Evolutionary conservation across 768 basidiomycete species (phyloP).

Genomic region (Russula earlei): DNA sequence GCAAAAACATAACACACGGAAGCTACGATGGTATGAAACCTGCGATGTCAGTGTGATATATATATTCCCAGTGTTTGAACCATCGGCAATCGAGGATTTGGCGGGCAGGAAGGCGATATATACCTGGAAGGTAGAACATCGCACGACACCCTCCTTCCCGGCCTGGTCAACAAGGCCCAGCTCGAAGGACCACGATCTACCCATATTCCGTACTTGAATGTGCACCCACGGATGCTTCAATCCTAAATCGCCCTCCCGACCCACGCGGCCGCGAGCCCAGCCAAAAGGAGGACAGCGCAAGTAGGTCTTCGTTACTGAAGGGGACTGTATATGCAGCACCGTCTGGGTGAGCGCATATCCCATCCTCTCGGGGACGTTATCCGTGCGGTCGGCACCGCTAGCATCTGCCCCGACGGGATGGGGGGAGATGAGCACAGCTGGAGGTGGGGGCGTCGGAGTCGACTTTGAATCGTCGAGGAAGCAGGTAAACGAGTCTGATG

Average conservation of each 20-base stretch:
- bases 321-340: conserved; percentile 74
- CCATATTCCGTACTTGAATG: conserved; percentile 60
- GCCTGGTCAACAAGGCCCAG: conserved; percentile 59
- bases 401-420: conserved; percentile 26
- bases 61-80: neutral
- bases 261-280: conserved; percentile 2
- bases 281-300: conserved; percentile 47
- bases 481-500: conserved; percentile 55
- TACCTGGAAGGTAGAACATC: conserved; percentile 80
- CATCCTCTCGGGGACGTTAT: conserved; percentile 26
- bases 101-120: conserved; percentile 8
- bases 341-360: conserved; percentile 44
- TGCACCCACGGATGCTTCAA: conserved; percentile 68
- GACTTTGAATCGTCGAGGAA: conserved; percentile 52
- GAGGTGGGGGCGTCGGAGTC: conserved; percentile 36
- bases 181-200: conserved; percentile 65
- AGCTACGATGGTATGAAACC: neutral
- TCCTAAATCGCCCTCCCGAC: conserved; percentile 34
- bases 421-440: conserved; percentile 37
- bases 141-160: conserved; percentile 48
- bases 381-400: conserved; percentile 14
- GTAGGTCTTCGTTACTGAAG: conserved; percentile 57
- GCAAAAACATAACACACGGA: neutral
- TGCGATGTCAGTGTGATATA: neutral
- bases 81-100: conserved; percentile 14